Evolutionary conservation across 495 filamentous ascomycete species (phyloP), one percentile per base, ranked within the genome.

Genomic region (Neurospora sp.): DNA sequence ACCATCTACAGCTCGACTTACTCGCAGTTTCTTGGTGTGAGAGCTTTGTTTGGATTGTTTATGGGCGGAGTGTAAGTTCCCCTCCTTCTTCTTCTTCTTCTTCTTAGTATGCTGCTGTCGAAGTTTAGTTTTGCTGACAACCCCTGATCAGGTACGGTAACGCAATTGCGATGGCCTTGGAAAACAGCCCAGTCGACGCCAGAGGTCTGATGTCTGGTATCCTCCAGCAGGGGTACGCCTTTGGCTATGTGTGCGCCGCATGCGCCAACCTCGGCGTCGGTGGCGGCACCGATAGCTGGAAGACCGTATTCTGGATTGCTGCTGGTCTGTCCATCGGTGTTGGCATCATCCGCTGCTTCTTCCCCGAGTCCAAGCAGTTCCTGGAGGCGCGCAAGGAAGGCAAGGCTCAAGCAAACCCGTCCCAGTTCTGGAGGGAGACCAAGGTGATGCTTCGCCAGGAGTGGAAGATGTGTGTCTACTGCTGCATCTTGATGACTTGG

Each of bases 161-260:
- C 77, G 90, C 91, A n/a, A 90, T 91, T 70, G 90, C 91, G 38
- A 94, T 93, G 90, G 92, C 90, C 0, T 81, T 94, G 39, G 92
- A 94, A 74, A 90, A 92, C 77, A 91, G 89, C 83, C 90, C 91
- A 82, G 84, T 81, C 73, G 83, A 91, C 73, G 89, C 91, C 9
- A 84, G 91, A 75, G 91, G 91, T 70, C 82, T 94, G 12, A 92
- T 94, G 87, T 92, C 90, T 3, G 92, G 92, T 9, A 89, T 94
- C 27, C 81, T 93, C 5, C 92, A 94, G 72, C 90, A 93, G 77
- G 92, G 92, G 0, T 94, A 94, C 74, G 88, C 91, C 5, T 82
- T 93, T 39, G 92, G 92, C 10, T 94, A 93, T 74, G 86, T 94
- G 3, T 82, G 91, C 71, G 92, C 92, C 22, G 91, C 92, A 1